phyloP scores from a whole-genome alignment of 768 basidiomycete species.

The Panellus pusillus region DNA sequence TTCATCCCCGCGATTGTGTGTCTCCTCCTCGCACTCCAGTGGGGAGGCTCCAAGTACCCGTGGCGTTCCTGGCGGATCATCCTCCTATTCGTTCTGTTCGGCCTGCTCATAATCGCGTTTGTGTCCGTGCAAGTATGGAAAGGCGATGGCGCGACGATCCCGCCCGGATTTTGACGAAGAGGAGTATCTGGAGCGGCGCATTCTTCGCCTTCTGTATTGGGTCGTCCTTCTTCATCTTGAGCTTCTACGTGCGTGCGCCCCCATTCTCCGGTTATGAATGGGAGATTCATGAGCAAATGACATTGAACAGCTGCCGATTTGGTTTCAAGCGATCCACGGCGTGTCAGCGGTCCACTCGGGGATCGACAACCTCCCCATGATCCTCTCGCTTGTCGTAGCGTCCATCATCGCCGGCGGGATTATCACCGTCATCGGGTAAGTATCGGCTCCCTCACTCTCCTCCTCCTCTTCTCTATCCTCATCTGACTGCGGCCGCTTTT shows the following conservation, averaged over 20 bases:
- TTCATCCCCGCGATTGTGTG: constrained; percentile 13
- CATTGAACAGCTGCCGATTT: not conserved
- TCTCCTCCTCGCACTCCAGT: constrained; percentile 37
- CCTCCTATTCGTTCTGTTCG: not conserved
- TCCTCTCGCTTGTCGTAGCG: constrained; percentile 35
- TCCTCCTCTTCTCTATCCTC: not conserved
- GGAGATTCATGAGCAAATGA: not conserved
- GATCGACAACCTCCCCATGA: constrained; percentile 31
- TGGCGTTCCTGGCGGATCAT: constrained; percentile 32
- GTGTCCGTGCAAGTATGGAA: not conserved
- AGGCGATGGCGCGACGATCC: not conserved
- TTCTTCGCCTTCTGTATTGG: not conserved
- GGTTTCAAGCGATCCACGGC: constrained; percentile 37
- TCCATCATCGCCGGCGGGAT: constrained; percentile 37
- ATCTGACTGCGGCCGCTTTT: too few relatives aligned
- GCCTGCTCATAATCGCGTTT: constrained; percentile 10
- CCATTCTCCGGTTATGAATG: not conserved
- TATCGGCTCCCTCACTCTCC: too few relatives aligned
- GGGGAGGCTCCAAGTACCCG: constrained; percentile 42
- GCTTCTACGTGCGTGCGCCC: not conserved
- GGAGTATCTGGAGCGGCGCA: not conserved
- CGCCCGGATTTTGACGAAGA: not conserved
- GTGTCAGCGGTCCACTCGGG: constrained; percentile 34
- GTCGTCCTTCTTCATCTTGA: not conserved
- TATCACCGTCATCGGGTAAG: constrained; percentile 28